Evolutionary conservation across 768 basidiomycete genomes (phyloP), one percentile per base, ranked within the genome.

Genomic region (Xerocomellus chrysenteron): DNA sequence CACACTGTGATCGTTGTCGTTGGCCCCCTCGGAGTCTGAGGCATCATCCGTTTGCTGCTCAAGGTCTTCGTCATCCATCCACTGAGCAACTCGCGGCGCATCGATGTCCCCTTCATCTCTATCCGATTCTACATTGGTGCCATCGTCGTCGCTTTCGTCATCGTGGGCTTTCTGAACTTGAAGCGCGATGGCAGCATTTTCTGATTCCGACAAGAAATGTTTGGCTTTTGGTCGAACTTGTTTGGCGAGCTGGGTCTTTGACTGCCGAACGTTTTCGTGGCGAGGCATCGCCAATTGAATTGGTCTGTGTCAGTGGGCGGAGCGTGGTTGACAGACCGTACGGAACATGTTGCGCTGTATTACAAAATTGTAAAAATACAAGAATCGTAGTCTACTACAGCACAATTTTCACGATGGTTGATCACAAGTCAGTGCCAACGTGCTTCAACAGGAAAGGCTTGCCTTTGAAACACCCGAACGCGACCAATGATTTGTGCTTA

Each of bases 41-140:
- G 30, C 48, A 12, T 53, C 52, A 9, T 55, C 62, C 17, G 45
- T 30, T 9, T 43, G 60, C 60, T 54, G 33, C 26, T 71, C 70
- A 16, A 80, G 52, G 65, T 73, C 71, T 7, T 73, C 75, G 51
- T 83, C 82, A 43, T 81, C 83, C 5, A 80, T 73, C 84, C 85
- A 88, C 61, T 83, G 84, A 14, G 78, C 80, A 28, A 85, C 74
- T n/a, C 85, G 76, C 9, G 84, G 83, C 2, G 74, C 75, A 65
- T 87, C 85, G 2, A 32, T 2, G 49, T 61, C 47, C 14, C 46
- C 33, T 32, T 50, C 28, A 3, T 49, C 47, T 17, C n/a, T 7
- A 8, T 39, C 57, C 44, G 47, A 50, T 35, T 46, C 50, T 5
- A 71, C 67, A 54, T 79, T 77, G 5, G 55, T 54, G n/a, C 63